phyloP scores from a whole-genome alignment of 306 rosid species.

The Quercus ilex region DNA sequence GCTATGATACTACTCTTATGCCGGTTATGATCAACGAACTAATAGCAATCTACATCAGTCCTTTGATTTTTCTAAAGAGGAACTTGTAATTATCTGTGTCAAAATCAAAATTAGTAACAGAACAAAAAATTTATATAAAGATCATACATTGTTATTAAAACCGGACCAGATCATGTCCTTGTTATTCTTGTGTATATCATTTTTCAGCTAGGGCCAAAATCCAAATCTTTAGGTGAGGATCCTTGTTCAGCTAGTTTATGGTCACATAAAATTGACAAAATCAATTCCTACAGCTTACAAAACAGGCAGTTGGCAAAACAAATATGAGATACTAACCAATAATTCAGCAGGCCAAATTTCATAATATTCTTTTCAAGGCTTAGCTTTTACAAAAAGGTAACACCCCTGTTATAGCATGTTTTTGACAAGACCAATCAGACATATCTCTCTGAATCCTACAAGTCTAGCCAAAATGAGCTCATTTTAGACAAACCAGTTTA shows the following conservation, averaged over 20 bases:
- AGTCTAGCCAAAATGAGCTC: not conserved
- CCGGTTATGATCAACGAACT: not conserved
- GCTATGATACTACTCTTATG: not conserved
- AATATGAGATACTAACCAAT: not conserved
- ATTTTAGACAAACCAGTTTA: not conserved
- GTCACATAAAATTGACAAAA: not conserved
- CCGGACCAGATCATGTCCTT: not conserved
- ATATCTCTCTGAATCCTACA: not conserved
- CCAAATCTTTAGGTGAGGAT: not conserved
- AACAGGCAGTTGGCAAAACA: not conserved
- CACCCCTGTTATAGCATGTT: not conserved
- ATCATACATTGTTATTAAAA: not conserved
- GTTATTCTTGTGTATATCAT: not conserved
- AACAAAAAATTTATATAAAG: not conserved
- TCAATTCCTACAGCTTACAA: conserved; percentile 3
- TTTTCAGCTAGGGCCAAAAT: not conserved
- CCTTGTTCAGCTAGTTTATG: conserved; percentile 4
- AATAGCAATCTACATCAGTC: not conserved
- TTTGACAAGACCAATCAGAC: not conserved
- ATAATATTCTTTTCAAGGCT: not conserved
- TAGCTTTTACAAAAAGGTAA: not conserved
- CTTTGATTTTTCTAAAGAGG: not conserved
- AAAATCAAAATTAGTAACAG: not conserved
- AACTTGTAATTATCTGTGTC: not conserved
- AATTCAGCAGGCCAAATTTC: conserved; percentile 2